Conservation (phyloP, 2,329 filamentous ascomycete genomes). For the Coniochaeta ligniaria region DNA sequence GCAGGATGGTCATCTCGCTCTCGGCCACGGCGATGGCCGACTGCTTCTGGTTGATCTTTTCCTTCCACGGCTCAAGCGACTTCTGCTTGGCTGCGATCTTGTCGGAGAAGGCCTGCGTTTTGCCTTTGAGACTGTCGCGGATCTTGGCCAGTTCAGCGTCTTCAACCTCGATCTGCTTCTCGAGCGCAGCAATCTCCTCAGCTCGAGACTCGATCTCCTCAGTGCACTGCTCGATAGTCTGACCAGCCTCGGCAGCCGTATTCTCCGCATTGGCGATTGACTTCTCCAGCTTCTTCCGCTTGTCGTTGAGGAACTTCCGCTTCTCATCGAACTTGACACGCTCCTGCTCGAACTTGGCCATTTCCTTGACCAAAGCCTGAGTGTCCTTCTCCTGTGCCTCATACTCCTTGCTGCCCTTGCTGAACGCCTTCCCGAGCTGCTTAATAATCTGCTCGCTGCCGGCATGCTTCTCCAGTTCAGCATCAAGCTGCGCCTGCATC, state of each 20-base stretch:
- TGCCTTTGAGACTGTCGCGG: constrained; percentile 82
- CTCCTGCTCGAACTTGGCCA: constrained; percentile 91
- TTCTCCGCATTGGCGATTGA: constrained; percentile 70
- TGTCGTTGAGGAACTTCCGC: constrained; percentile 83
- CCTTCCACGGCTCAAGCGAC: constrained; percentile 90
- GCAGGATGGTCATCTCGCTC: constrained; percentile 86
- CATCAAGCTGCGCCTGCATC: constrained; percentile 78
- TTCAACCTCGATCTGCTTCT: constrained; percentile 68
- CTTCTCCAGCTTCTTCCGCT: constrained; percentile 94
- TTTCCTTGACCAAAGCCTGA: constrained; percentile 74
- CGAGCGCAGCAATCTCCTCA: constrained; percentile 68
- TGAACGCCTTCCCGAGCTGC: constrained; percentile 76
- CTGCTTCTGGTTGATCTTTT: constrained; percentile 94
- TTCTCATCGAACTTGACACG: constrained; percentile 97
- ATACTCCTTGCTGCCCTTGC: constrained; percentile 74
- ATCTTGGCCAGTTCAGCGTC: constrained; percentile 79
- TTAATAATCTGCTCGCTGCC: constrained; percentile 89
- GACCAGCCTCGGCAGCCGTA: constrained; percentile 65
- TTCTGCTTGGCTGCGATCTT: constrained; percentile 90
- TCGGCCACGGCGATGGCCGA: constrained; percentile 91
- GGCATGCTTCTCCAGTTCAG: constrained; percentile 84
- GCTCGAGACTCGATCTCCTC: constrained; percentile 72
- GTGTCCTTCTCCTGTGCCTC: constrained; percentile 76
- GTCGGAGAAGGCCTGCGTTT: constrained; percentile 91
- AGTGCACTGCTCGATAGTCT: constrained; percentile 69